Base-by-base conservation (phyloP, 177 flowering plant genomes). In the Telopea speciosissima region DNA sequence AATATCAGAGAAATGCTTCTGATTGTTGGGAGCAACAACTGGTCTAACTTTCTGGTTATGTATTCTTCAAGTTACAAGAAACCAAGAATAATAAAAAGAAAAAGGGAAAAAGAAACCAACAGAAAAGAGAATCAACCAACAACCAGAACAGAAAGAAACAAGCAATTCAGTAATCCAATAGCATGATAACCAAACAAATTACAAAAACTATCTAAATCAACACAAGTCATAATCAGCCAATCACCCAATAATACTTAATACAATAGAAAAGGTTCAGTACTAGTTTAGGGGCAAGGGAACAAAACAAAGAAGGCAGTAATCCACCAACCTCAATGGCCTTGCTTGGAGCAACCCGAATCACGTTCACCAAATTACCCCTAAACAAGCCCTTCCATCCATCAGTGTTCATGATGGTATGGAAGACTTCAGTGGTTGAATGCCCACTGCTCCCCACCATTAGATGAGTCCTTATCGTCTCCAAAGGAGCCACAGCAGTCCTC, bases 321-420 rank as follows among this genome's bases (percentile, higher is more conserved):
- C 8, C 40, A 70, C 77, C 36, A 71, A 93, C 99, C 97, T 95
- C 99, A 24, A 95, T 86, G 25, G 97, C 99, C 81, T 90, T 92
- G 88, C 97, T 93, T 0, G 99, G 99, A 0, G 99, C 99, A 66
- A 95, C 99, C 4, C 99, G 89, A 72, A 95, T 90, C 23, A 93
- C 99, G 79, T 95, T 95, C 31, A 92, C 92, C 45, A 91, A 78
- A 79, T 92, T 95, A 21, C 99, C 99, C 79, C 96, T 84, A 76
- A 95, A 95, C 83, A 95, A 77, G 1, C 99, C 99, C 70, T 74
- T 88, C 99, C 99, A 95, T 7, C 99, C 99, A 66, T 95, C 98
- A 63, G 71, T 78, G 76, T 87, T 80, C 97, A 93, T 91, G 22
- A 93, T 89, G 67, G 75, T 71, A 10, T 83, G 61, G 67, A 95